These are phyloP conservation scores for Plasmodium falciparum DNA, from an alignment of 169 alveolate genomes.

Conservation along the genomic window DNA sequence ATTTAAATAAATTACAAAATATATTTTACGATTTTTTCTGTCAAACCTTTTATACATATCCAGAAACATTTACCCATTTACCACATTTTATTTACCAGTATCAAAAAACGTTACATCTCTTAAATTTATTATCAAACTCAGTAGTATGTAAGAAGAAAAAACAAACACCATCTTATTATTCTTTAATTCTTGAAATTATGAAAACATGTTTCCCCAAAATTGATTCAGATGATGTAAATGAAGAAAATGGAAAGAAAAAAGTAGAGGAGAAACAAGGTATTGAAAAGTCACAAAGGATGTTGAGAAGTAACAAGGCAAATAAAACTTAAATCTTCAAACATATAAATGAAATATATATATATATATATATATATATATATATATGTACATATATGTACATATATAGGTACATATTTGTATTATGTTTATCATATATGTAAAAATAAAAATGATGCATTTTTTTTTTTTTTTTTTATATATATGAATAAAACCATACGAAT, in stretches of 20 bases:
- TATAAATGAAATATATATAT: neutral
- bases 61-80: constrained; percentile 29
- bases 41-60: constrained; percentile 24
- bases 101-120: constrained; percentile 27
- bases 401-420: neutral
- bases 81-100: constrained; percentile 53
- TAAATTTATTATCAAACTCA: constrained; percentile 26
- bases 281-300: constrained; percentile 39
- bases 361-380: neutral
- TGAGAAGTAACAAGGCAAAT: constrained; percentile 25
- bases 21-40: constrained; percentile 51
- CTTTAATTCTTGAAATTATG: constrained; percentile 28
- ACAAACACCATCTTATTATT: neutral
- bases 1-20: constrained; percentile 49
- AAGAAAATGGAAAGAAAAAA: constrained; percentile 12
- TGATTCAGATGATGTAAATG: constrained; percentile 8
- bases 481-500: neutral
- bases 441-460: too few relatives aligned
- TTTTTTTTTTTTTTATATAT: neutral
- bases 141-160: constrained; percentile 28
- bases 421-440: neutral
- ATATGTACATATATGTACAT: neutral
- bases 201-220: constrained; percentile 35
- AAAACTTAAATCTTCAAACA: too few relatives aligned
- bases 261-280: constrained; percentile 35